Conservation (phyloP, 2,329 filamentous ascomycete species). For the Neurospora sp. region DNA sequence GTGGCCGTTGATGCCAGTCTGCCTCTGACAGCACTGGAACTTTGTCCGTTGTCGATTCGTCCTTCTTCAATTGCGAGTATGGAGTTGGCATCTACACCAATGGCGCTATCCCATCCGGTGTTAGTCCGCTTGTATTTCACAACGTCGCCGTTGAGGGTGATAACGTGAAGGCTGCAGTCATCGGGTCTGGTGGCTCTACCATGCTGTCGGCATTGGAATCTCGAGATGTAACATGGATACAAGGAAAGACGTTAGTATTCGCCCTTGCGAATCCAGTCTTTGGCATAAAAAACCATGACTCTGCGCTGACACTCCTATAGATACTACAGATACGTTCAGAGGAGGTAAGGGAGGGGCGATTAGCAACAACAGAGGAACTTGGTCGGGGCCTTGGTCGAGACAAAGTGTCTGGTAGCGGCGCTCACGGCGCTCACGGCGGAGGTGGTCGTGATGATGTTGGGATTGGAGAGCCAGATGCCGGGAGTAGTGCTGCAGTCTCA, state of each 20-base stretch:
- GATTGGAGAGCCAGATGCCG: background rate
- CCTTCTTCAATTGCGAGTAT: constrained; percentile 17
- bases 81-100: constrained; percentile 19
- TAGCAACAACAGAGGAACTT: constrained; percentile 11
- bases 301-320: background rate
- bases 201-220: background rate
- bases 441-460: background rate
- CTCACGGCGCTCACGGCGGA: background rate
- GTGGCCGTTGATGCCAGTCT: constrained; percentile 22
- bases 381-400: background rate
- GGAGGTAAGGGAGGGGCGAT: constrained; percentile 22
- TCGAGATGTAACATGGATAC: background rate
- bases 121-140: constrained; percentile 21
- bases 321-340: constrained; percentile 8
- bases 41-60: constrained; percentile 22
- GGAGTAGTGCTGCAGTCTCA: background rate
- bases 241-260: background rate
- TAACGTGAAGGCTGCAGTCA: background rate
- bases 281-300: background rate
- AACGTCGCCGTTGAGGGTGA: constrained; percentile 18
- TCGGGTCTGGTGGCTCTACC: background rate
- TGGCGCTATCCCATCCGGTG: constrained; percentile 13
- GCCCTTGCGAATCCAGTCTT: background rate
- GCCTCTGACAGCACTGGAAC: constrained; percentile 16
- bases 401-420: background rate